Base-by-base conservation (phyloP, 805 yeast genomes). In the Saccharomyces paradoxus region DNA sequence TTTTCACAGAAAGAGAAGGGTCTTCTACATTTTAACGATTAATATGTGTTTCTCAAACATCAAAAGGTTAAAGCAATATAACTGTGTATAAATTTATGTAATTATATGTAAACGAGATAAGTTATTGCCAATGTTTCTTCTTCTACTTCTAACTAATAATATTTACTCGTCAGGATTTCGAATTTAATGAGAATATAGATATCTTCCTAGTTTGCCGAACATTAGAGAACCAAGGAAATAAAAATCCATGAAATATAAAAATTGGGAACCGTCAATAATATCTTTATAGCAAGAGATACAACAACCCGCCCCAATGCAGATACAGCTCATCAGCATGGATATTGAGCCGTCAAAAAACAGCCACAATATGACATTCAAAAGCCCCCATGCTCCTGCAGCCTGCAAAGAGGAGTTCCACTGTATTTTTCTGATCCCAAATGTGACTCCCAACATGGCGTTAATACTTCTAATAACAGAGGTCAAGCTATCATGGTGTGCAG, bases 351-450 rank as follows among this genome's bases (percentile, higher is more conserved):
- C 87, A 49, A 83, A 73, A 50, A 82, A 68, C 50, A 79, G 63
- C 88, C 89, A 84, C 30, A 84, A 71, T 12, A 84, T 79, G 0
- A 85, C 79, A 66, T 82, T 82, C 54, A 83, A 69, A 26, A 80
- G 66, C 9, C 80, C 73, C 84, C 86, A 83, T 3, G 83, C 75
- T 46, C 80, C 70, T 3, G 86, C 77, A 12, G 86, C 84, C 62
- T 87, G 90, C 47, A 82, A 69, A 21, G 83, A 77, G 0, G 86
- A 78, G 50, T 77, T 70, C 92, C 92, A 86, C 61, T 83, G 84
- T 41, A 84, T 74, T 58, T 81, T 82, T 60, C 87, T 77, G 37
- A 87, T 77, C 22, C 89, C 89, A 62, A 82, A 86, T 3, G 83
- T 77, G 41, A 87, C 79, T 2, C 95, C 95, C 47, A 86, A 70